Evolutionary conservation across 306 rosid genomes (phyloP), one percentile per base, ranked within the genome.

Genomic region (Quercus mongolica): DNA sequence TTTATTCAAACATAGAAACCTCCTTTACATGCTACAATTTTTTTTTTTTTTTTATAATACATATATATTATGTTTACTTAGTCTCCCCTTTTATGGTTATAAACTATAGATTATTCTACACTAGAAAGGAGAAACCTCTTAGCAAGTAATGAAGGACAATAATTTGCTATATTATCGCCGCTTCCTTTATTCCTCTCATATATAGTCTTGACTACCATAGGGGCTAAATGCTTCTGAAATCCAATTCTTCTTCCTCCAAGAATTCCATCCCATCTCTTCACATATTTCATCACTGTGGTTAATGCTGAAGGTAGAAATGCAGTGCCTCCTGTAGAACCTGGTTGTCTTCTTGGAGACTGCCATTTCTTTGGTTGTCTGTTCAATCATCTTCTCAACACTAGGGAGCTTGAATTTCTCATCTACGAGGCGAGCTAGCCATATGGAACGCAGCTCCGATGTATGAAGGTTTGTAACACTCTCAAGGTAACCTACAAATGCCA

Each of bases 241-340:
- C 25, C 92, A 90, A 74, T 35, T 88, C 72, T 87, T 92, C 89
- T 92, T 92, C 90, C 97, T 87, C 93, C 90, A 87, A 28, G 90
- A 79, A 58, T 57, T 78, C 95, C 92, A 86, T 8, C 94, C 95
- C 82, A 92, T 84, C 84, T 92, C 95, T 31, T 88, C 79, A 26
- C 95, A 92, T 25, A 92, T 87, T 77, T 88, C 92, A 38, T 92
- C 97, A 21, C 90, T 25, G 33, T 90, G 95, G 72, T 90, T 92
- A 85, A 92, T 92, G 88, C 93, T 92, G 1, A 83, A 87, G 73
- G 97, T 89, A 15, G 97, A 90, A 77, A 92, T 87, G 87, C 95
- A 92, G 78, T 87, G 84, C 84, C 88, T 86, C 77, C 88, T 86
- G 78, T 86, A 89, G 87, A 92, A 92, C 85, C 95, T 86, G 31